Percentiles rank a stretch among this genome's conserved stretches.
phyloP scores from a whole-genome alignment of 495 filamentous ascomycete species.

The Recurvomyces mirabilis region DNA sequence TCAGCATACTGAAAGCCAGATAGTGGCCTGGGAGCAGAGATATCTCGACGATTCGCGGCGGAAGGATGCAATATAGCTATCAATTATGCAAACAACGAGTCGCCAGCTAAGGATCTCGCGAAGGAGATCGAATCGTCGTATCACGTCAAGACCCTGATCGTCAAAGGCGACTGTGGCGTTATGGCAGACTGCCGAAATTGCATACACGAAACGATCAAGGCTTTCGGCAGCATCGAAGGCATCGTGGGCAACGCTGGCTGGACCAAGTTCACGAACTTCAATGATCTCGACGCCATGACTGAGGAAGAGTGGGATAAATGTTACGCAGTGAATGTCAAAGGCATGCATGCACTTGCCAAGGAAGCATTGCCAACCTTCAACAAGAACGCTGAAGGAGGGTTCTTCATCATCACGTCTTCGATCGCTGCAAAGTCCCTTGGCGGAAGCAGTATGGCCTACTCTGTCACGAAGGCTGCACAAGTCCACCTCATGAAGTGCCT shows the following conservation, averaged over 20 bases:
- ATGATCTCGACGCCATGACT: conserved; percentile 50
- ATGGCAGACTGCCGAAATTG: conserved; percentile 42
- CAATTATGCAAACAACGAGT: conserved; percentile 51
- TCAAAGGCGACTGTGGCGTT: conserved; percentile 53
- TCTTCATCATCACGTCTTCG: conserved; percentile 56
- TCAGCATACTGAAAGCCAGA: not conserved
- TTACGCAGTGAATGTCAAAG: conserved; percentile 61
- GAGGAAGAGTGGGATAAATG: conserved; percentile 67
- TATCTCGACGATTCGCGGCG: conserved; percentile 53
- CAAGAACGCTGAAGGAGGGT: conserved; percentile 56
- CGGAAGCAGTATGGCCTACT: conserved; percentile 55
- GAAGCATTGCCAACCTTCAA: conserved; percentile 55
- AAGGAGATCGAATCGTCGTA: conserved; percentile 40
- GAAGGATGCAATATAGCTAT: conserved; percentile 59
- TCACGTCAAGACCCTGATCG: conserved; percentile 42
- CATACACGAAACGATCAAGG: conserved; percentile 45
- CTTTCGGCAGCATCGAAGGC: conserved; percentile 57
- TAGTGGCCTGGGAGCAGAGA: conserved; percentile 47
- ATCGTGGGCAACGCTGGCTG: conserved; percentile 61
- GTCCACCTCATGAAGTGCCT: conserved; percentile 64
- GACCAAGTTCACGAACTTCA: conserved; percentile 41
- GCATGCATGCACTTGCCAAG: conserved; percentile 49
- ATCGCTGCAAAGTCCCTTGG: conserved; percentile 36
- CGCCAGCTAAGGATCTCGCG: conserved; percentile 44
- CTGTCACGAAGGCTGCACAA: conserved; percentile 55